Evolutionary conservation across 2,329 filamentous ascomycete genomes (phyloP).

Genomic region (Aspergillus flavus): DNA sequence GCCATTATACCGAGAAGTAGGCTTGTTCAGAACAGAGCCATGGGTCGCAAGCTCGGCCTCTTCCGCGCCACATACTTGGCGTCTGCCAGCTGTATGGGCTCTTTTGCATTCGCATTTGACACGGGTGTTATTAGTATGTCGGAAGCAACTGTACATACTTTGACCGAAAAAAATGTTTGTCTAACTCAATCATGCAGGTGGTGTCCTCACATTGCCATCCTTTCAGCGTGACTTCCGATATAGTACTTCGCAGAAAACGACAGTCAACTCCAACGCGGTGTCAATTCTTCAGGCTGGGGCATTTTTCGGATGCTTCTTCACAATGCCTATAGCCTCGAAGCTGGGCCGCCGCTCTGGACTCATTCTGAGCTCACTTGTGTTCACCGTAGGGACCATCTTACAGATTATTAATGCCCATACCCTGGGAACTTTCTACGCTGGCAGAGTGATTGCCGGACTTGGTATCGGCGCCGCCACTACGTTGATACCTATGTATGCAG

Average conservation of each 20-base stretch:
- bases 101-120: constrained; percentile 44
- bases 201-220: constrained; percentile 48
- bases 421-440: constrained; percentile 49
- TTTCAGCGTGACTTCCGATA: constrained; percentile 46
- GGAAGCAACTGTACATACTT: neutral
- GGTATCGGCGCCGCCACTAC: constrained; percentile 50
- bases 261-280: constrained; percentile 51
- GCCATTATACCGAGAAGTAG: neutral
- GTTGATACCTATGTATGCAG: constrained; percentile 44
- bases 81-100: constrained; percentile 41
- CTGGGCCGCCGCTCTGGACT: constrained; percentile 50
- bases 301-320: constrained; percentile 54
- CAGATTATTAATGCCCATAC: constrained; percentile 51
- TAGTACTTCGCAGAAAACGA: constrained; percentile 41
- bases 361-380: constrained; percentile 46
- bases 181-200: constrained; percentile 31
- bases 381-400: constrained; percentile 43
- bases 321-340: constrained; percentile 49
- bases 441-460: constrained; percentile 49
- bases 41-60: constrained; percentile 38
- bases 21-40: constrained; percentile 11
- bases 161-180: neutral
- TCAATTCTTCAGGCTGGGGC: constrained; percentile 54
- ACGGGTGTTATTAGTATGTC: constrained; percentile 40
- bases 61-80: constrained; percentile 41